Conservation (phyloP, 495 filamentous ascomycete species). For the Aspergillus bertholletiae region DNA sequence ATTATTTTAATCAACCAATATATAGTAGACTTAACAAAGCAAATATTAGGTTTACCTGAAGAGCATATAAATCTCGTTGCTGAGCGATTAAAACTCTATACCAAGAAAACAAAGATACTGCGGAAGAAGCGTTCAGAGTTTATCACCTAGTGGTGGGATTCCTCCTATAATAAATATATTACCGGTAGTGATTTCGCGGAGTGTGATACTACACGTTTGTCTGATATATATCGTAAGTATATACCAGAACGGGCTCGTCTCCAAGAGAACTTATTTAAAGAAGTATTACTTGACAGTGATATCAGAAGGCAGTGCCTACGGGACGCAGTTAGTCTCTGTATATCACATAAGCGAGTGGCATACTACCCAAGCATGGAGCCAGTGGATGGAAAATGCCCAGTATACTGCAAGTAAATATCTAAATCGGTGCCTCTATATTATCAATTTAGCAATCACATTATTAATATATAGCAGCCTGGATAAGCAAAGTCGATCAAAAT, state of each 20-base stretch:
- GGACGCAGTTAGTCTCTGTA: conserved; percentile 18
- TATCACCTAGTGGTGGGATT: conserved; percentile 19
- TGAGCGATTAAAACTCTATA: conserved; percentile 15
- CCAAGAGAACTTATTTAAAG: conserved; percentile 11
- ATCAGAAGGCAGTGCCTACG: conserved; percentile 12
- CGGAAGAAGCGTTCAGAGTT: conserved; percentile 7
- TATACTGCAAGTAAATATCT: conserved; percentile 4
- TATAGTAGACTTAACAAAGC: conserved; percentile 11
- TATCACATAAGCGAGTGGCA: conserved; percentile 9
- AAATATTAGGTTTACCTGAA: conserved; percentile 6
- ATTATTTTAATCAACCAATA: conserved; percentile 14
- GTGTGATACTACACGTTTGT: conserved; percentile 14
- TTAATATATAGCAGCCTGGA: conserved; percentile 9
- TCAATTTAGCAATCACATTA: background rate
- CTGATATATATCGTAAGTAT: conserved; percentile 20
- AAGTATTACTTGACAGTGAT: conserved; percentile 15
- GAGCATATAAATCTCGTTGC: background rate
- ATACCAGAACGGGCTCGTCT: conserved; percentile 12
- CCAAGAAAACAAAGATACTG: conserved; percentile 15
- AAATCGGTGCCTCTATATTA: background rate
- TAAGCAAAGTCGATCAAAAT: conserved; percentile 12
- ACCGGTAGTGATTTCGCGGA: conserved; percentile 12
- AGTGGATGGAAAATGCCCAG: conserved; percentile 8
- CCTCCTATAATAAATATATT: conserved; percentile 16
- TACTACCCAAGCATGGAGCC: conserved; percentile 15